phyloP scores from a whole-genome alignment of 139 green algal species.

The Trebouxia sp. region DNA sequence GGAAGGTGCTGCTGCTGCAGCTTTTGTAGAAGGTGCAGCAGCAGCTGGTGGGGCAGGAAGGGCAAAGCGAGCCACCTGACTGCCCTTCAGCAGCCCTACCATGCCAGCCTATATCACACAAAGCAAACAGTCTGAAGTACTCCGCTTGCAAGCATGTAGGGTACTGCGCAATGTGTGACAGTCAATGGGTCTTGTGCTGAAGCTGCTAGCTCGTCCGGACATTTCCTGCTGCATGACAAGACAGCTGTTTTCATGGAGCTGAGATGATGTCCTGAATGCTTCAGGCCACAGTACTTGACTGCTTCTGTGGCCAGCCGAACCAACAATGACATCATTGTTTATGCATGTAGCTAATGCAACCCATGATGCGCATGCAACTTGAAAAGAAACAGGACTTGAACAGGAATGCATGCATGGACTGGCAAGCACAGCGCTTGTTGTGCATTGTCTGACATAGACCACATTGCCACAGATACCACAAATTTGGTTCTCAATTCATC shows the following conservation, averaged over 20 bases:
- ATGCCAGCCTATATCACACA: constrained; percentile 49
- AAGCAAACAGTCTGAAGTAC: not conserved
- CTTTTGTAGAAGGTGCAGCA: not conserved
- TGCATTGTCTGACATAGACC: not conserved
- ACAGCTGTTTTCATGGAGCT: not conserved
- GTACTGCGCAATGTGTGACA: not conserved
- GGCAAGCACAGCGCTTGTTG: not conserved
- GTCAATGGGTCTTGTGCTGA: not conserved
- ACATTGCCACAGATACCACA: not conserved
- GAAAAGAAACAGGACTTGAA: no score
- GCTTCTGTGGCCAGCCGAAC: no score
- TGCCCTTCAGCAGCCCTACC: constrained; percentile 69
- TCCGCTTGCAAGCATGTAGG: no score
- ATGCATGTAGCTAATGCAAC: no score
- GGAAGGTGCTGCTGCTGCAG: not conserved
- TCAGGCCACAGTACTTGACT: no score
- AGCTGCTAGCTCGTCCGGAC: no score
- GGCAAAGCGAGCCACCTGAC: constrained; percentile 59
- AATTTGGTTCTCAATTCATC: not conserved
- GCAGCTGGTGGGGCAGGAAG: constrained; percentile 57
- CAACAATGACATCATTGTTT: no score
- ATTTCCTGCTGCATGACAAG: not conserved
- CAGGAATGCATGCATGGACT: no score
- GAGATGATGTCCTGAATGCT: not conserved
- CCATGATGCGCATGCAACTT: no score